Evolutionary conservation across 208 protist species (phyloP), one percentile per base, ranked within the genome.

Genomic region (Angomonas ambiguus): DNA sequence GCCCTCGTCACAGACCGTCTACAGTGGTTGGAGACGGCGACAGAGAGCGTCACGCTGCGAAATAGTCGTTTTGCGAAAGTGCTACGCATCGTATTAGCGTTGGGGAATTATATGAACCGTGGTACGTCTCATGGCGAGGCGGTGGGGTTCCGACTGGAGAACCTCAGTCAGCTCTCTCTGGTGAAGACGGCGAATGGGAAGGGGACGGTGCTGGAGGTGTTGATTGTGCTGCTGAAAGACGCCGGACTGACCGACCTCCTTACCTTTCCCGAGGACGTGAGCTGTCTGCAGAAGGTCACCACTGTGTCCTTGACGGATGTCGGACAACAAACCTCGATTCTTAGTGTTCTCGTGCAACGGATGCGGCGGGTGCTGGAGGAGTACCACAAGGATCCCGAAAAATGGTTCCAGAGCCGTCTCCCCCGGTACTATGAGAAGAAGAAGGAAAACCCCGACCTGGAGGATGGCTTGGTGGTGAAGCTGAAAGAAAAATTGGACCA

Each of bases 31-130:
- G 84, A 89, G 28, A 71, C 64, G 6, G 87, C 81, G 13, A 65
- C 87, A 33, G 42, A 61, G 10, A 62, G 59, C 28, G 61, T 90
- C 41, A 83, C 82, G 3, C 63, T 65, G 22, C 83, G 82, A 48
- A 69, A 72, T 56, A 76, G 82, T n/a, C 76, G 69, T 33, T 75
- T 93, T 62, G 78, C 82, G 0, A 51, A 67, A 13, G 69, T 89
- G 49, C 68, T 93, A 59, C 83, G 79, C 22, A 25, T 68, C 13
- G 69, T 89, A 18, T 65, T 88, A 2, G 73, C 77, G 30, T 48
- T 91, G 4, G 87, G 87, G 16, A 93, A 93, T 68, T 85, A 83
- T 61, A 73, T 93, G 64, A 93, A 93, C 38, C 63, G 73, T 1
- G 82, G 79, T 49, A 91, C 82, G n/a, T 30, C 71, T 6, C 72